Evolutionary conservation across 192 early-diverging fungal species (phyloP).

Genomic region (Dimargaris cristalligena): DNA sequence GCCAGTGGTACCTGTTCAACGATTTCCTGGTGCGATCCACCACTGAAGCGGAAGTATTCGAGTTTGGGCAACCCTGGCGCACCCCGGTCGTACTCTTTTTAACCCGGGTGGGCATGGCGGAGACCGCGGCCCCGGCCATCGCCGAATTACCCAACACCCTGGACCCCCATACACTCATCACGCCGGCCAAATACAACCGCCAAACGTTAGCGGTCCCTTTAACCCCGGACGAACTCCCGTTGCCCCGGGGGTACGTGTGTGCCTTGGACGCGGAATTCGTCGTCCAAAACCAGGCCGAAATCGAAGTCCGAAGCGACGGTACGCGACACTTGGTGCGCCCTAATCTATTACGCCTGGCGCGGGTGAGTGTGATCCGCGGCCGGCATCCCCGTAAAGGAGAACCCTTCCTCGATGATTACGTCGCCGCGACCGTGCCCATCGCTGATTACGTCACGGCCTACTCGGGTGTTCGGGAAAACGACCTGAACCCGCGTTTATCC

Average conservation of each 20-base stretch:
- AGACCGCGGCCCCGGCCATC: neutral
- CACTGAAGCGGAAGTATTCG: slow-evolving; percentile 38
- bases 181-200: neutral
- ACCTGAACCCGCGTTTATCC: slow-evolving; percentile 57
- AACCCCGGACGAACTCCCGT: neutral
- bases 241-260: slow-evolving; percentile 14
- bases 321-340: slow-evolving; percentile 70
- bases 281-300: slow-evolving; percentile 64
- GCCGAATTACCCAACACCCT: slow-evolving; percentile 16
- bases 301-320: slow-evolving; percentile 84
- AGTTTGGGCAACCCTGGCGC: slow-evolving; percentile 39
- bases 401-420: slow-evolving; percentile 96
- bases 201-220: slow-evolving; percentile 2
- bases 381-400: slow-evolving; percentile 45
- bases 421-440: slow-evolving; percentile 64
- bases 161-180: slow-evolving; percentile 22
- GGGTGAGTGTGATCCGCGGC: slow-evolving; percentile 81
- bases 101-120: neutral
- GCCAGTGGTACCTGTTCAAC: slow-evolving; percentile 78
- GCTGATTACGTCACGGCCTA: slow-evolving; percentile 86
- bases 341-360: slow-evolving; percentile 61
- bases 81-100: neutral
- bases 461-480: slow-evolving; percentile 82
- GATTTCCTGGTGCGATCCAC: slow-evolving; percentile 82
- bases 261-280: slow-evolving; percentile 96